These are phyloP conservation scores for Syzygium oleosum DNA, from an alignment of 345 rosid species.

Conservation along the genomic window DNA sequence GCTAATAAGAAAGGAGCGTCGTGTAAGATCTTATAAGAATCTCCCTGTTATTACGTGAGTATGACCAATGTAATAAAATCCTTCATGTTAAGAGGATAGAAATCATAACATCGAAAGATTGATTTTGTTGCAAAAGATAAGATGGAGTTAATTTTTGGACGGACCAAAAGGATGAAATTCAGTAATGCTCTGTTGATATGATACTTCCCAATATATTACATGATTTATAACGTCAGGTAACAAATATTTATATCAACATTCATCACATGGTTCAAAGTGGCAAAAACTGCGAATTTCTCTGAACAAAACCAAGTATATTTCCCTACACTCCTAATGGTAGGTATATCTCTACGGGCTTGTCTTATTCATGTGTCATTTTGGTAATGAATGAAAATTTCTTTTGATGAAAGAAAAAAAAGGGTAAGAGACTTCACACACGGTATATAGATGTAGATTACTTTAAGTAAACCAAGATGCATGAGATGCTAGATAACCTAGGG, in stretches of 20 bases:
- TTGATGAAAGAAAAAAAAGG: too few relatives aligned
- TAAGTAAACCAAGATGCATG: not conserved
- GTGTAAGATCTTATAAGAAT: not conserved
- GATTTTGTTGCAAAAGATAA: not conserved
- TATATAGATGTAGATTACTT: not conserved
- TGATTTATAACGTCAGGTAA: not conserved
- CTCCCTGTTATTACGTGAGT: not conserved
- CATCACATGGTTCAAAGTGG: too few relatives aligned
- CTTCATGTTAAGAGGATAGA: not conserved
- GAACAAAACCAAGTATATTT: not conserved
- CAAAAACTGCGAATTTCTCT: not conserved
- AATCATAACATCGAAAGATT: not conserved
- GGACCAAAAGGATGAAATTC: not conserved
- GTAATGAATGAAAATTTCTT: too few relatives aligned
- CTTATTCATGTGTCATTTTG: too few relatives aligned
- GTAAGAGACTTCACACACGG: not conserved
- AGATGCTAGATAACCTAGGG: not conserved
- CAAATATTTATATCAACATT: not conserved
- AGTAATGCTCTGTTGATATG: not conserved
- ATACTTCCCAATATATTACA: fast-evolving
- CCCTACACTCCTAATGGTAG: not conserved
- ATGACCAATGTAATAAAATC: not conserved
- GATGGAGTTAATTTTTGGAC: not conserved
- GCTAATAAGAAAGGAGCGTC: not conserved
- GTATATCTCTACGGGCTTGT: too few relatives aligned